Percentiles rank a stretch among this genome's conserved stretches.
phyloP scores from a whole-genome alignment of 495 filamentous ascomycete species.

The Melanomma pulvis-pyrius region DNA sequence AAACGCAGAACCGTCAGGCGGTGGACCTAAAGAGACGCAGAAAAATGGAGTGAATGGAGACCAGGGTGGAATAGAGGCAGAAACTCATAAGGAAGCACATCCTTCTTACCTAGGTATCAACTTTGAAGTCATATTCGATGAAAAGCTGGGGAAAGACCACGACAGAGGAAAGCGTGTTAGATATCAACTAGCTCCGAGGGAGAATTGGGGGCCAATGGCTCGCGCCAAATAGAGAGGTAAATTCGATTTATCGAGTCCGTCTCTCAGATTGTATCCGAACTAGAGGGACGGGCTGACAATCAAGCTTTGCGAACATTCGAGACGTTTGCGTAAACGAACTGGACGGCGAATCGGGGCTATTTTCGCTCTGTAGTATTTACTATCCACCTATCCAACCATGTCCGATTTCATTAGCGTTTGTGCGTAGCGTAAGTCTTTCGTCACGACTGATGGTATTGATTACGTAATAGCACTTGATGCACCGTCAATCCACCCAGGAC shows the following conservation, averaged over 20 bases:
- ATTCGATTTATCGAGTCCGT: not conserved
- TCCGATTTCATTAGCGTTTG: not conserved
- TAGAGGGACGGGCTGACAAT: no score
- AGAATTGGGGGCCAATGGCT: constrained; percentile 92
- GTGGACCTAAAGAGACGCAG: constrained; percentile 26
- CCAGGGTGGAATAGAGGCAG: constrained; percentile 27
- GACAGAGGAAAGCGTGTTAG: constrained; percentile 67
- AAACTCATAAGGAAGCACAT: constrained; percentile 11
- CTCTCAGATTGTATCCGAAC: not conserved
- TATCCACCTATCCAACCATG: not conserved
- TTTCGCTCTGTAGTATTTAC: no score
- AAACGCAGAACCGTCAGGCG: constrained; percentile 42
- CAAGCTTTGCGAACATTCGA: no score
- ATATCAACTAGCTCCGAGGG: constrained; percentile 84
- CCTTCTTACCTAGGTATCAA: constrained; percentile 44
- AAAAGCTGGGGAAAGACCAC: constrained; percentile 69
- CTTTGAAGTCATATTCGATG: constrained; percentile 78
- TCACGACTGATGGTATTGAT: not conserved
- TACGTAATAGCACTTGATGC: not conserved
- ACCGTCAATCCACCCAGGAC: not conserved
- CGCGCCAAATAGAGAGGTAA: constrained; percentile 62
- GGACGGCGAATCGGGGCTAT: no score
- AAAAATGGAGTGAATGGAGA: constrained; percentile 22
- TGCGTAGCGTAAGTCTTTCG: not conserved
- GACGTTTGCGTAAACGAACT: no score